These are phyloP conservation scores for Plasmodium inui DNA, from an alignment of 169 alveolate genomes.

Conservation along the genomic window DNA sequence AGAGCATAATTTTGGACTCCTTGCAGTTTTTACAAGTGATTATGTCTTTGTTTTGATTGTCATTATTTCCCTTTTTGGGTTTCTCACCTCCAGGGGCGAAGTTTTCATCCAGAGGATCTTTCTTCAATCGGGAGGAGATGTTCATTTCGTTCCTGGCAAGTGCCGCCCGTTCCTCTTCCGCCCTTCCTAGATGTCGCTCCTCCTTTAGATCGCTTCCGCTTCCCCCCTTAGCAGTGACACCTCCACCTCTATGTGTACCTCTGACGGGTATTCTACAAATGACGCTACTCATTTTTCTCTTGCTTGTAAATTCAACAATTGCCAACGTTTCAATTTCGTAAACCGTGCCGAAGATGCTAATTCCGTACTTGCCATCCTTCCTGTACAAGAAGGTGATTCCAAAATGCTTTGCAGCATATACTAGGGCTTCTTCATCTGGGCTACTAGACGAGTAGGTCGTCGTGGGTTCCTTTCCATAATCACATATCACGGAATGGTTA, in stretches of 20 bases:
- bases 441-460: constrained; percentile 79
- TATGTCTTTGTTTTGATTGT: constrained; percentile 6
- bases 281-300: constrained; percentile 85
- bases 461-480: constrained; percentile 37
- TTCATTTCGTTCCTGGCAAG: not conserved
- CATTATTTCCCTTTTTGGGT: constrained; percentile 1
- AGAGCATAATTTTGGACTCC: constrained; percentile 80
- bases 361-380: constrained; percentile 78
- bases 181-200: not conserved
- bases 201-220: not conserved
- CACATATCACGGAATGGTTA: constrained; percentile 82
- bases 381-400: constrained; percentile 81
- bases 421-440: constrained; percentile 86
- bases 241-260: not conserved
- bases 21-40: constrained; percentile 33
- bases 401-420: constrained; percentile 83
- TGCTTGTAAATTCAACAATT: constrained; percentile 85
- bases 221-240: not conserved
- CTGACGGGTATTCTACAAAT: constrained; percentile 82
- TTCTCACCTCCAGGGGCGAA: not conserved
- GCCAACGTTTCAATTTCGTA: constrained; percentile 85
- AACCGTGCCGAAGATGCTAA: constrained; percentile 81
- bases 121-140: not conserved
- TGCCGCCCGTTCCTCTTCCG: not conserved
- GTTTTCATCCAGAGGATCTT: constrained; percentile 24